Evolutionary conservation across 2,329 filamentous ascomycete genomes (phyloP), one percentile per base, ranked within the genome.

Genomic region (Cladosporium sp.): DNA sequence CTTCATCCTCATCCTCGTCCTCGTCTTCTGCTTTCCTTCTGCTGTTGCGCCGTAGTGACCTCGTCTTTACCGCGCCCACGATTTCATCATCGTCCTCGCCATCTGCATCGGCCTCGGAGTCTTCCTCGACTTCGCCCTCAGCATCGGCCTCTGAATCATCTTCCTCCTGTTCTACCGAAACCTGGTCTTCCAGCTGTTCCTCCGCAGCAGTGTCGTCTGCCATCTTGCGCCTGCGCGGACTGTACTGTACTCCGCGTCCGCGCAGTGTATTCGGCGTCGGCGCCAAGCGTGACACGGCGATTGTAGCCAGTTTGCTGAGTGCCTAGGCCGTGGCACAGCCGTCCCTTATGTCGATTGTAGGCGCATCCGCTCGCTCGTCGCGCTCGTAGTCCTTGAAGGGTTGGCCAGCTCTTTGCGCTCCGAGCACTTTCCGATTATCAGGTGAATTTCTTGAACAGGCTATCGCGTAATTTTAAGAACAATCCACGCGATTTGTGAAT

Each of bases 61-160:
- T 63, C 43, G 67, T 72, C 62, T 75, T 55, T 64, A 74, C 65
- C 64, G 78, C 64, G 38, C 70, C 70, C n/a, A 73, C 70, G 19
- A 71, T 63, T 59, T 69, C 73, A 45, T 78, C 76, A 15, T 70
- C 75, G 60, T 78, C 77, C n/a, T 79, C 78, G 43, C 72, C 73
- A 8, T 67, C 64, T 58, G 40, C 69, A 56, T 66, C 69, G 34
- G 72, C 72, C 49, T 78, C 75, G 20, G 66, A 74, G 61, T 77
- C 75, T 30, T 78, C 77, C 37, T 65, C 70, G 55, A 71, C 74
- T 61, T 80, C 80, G 58, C 75, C 78, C 59, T 76, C 76, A n/a
- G 69, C 59, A 39, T 64, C 61, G 11, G 60, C 51, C 30, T 59
- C 58, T 36, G 34, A 42, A 58, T 71, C 63, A 43, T 63, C 73